Conservation (phyloP, 78 protist genomes). For the Abeoforma whisleri region DNA sequence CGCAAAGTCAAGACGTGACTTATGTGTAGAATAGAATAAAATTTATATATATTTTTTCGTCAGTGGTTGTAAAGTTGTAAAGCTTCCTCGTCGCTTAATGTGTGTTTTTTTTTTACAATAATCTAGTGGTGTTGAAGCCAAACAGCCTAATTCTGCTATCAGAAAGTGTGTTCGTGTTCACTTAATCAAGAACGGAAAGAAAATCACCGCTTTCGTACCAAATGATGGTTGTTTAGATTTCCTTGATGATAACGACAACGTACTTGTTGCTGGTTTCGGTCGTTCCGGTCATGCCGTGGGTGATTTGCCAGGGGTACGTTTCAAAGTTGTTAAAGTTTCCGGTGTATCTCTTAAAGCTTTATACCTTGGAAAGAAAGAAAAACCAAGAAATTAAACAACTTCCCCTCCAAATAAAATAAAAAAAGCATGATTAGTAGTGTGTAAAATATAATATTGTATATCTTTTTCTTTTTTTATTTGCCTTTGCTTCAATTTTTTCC, state of each 20-base stretch:
- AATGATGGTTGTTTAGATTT: slow-evolving; percentile 97
- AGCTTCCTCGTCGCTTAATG: slow-evolving; percentile 16
- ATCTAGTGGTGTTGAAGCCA: slow-evolving; percentile 94
- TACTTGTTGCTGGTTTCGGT: slow-evolving; percentile 99
- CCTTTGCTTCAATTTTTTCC: no score
- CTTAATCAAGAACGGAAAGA: slow-evolving; percentile 99
- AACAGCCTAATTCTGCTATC: slow-evolving; percentile 99
- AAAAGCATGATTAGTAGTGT: no score
- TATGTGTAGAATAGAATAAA: neutral
- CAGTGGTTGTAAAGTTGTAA: neutral
- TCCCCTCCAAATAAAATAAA: neutral
- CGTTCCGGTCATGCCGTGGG: slow-evolving; percentile 98
- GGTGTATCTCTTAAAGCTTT: slow-evolving; percentile 82
- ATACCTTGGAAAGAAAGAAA: slow-evolving; percentile 63
- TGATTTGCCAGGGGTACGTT: slow-evolving; percentile 99
- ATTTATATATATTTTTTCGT: neutral
- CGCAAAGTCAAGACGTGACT: neutral
- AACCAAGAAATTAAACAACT: slow-evolving; percentile 45
- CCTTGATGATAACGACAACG: slow-evolving; percentile 94
- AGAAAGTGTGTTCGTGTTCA: slow-evolving; percentile 99
- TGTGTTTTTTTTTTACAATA: neutral
- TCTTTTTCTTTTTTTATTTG: no score
- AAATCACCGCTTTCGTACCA: slow-evolving; percentile 99
- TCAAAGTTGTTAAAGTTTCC: slow-evolving; percentile 95
- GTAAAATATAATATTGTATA: no score